Base-by-base conservation (phyloP, 1,284 basidiomycete species). In the Fistulina hepatica region DNA sequence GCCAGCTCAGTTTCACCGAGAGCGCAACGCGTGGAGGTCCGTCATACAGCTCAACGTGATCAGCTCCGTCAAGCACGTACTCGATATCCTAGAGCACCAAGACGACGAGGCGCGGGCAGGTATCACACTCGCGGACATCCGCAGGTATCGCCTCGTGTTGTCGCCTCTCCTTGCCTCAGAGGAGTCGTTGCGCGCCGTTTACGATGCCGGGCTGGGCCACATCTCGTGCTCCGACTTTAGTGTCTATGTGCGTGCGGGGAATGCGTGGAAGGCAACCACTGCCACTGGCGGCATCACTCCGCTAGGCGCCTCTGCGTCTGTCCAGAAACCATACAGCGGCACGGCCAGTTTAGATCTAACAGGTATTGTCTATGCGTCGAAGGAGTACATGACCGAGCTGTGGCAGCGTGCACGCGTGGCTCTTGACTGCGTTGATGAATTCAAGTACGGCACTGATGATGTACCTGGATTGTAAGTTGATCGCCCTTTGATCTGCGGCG, bases 41-140 rank as follows among this genome's bases (percentile, higher is more conserved):
- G 67, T 81, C 39, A 67, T 81, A 21, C 75, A 81, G 44, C 67
- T 81, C 31, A 81, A 81, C 50, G 55, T 81, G 44, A 78, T 82
- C 41, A 59, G 69, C 71, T 77, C 42, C 11, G 63, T 52, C 25
- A n/a, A 26, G 17, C 22, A 16, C 28, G 21, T 21, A 25, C 32
- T 25, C 27, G 24, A 20, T n/a, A 13, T 30, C 25, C 28, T 15
- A 38, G 36, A 21, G 26, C 21, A 6, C 30, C 60, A 69, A 33
- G 60, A 65, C 16, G 72, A 74, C 51, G 65, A 65, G 51, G 66
- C 68, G 17, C 43, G 57, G 0, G 35, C 44, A 22, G 39, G 43
- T 23, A n/a, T 28, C 3, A 24, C 33, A 40, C 28, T 53, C 37
- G 17, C 43, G 38, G 46, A 60, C 12, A 46, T 58, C 25, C 64